Base-by-base conservation (phyloP, 169 alveolate genomes). In the Neospora caninum region DNA sequence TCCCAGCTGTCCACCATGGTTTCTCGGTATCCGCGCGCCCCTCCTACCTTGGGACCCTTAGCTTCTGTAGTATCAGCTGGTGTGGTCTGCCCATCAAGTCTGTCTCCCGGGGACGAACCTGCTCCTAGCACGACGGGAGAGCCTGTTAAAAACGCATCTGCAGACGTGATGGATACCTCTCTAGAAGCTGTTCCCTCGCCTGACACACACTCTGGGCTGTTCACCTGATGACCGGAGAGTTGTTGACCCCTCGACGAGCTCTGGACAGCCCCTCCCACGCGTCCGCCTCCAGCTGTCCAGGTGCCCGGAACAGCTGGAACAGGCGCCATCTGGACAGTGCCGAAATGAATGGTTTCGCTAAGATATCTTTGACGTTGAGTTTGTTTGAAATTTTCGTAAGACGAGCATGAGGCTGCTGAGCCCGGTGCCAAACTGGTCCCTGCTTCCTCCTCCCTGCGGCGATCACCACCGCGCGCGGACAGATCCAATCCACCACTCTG, bases 261-360 rank as follows among this genome's bases (percentile, higher is more conserved):
- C 31, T 64, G 73, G n/a, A 64, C 31, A 22, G 45, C 42, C 39
- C 86, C 86, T 20, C 86, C 45, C 31, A 16, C 27, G 27, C 45
- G 49, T 43, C 43, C 42, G 86, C 86, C 86, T 78, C 86, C 86
- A 78, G 86, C 86, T 16, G 86, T 22, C 86, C 86, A 78, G n/a
- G 45, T 38, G n/a, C 86, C 86, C 1, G 49, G 49, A 20, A 78
- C 42, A 78, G 43, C 86, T 36, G 1, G 86, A n/a, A 78, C 86
- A 36, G 86, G 86, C 1, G 86, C 22, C 39, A 78, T 78, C 45
- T 78, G 86, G 29, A 78, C 86, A 78, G 86, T 78, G 27, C 86
- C 86, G 45, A 78, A 78, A n/a, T 78, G 86, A n/a, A 78, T 18
- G 29, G 86, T 78, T 78, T 78, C 86, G 45, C 86, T 18, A n/a